These are phyloP conservation scores for Phlyctochytrium arcticum DNA, from an alignment of 192 early-diverging fungal species.

Conservation along the genomic window DNA sequence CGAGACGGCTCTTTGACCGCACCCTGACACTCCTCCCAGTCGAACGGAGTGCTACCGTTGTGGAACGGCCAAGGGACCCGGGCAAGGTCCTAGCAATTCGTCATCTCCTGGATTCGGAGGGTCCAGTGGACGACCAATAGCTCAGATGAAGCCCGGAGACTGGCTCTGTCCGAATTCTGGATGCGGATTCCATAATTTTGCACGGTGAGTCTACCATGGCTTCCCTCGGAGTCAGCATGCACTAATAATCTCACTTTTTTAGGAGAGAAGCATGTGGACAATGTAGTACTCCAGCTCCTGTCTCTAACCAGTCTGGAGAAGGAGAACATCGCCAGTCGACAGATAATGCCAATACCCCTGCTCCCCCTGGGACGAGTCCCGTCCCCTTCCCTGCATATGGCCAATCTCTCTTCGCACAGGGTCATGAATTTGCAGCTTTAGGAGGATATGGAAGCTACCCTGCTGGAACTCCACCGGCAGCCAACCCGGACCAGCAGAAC, in stretches of 20 bases:
- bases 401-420: constrained; percentile 17
- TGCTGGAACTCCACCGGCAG: neutral
- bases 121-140: neutral
- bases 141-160: constrained; percentile 24
- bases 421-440: constrained; percentile 11
- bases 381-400: constrained; percentile 2
- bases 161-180: constrained; percentile 34
- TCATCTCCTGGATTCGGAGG: no score
- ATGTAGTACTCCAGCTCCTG: constrained; percentile 33
- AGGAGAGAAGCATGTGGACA: constrained; percentile 53
- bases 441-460: constrained; percentile 1
- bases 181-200: constrained; percentile 65
- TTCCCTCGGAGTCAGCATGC: neutral
- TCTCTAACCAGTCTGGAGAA: neutral
- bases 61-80: neutral
- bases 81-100: neutral
- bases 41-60: neutral
- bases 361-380: neutral
- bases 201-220: constrained; percentile 16
- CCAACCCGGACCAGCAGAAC: no score
- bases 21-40: neutral
- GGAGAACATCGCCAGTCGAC: neutral
- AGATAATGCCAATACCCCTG: no score
- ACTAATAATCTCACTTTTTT: neutral
- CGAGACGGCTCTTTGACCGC: neutral